Conservation (phyloP, 495 filamentous ascomycete genomes). For the Aspergillus olivimuriae region DNA sequence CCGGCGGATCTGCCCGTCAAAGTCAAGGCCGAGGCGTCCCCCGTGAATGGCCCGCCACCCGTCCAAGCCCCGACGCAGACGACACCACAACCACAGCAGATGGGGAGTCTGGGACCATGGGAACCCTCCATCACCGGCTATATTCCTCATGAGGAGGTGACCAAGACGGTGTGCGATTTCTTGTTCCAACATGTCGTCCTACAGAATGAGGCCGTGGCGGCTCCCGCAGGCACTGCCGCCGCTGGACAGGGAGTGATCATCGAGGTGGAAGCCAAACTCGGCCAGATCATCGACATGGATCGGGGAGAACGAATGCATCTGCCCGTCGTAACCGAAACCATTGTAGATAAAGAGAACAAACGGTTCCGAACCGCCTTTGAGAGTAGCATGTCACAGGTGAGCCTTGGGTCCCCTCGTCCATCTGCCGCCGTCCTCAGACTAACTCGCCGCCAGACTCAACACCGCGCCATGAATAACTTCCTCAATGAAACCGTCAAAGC, state of each 20-base stretch:
- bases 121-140: constrained; percentile 64
- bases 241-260: constrained; percentile 60
- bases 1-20: constrained; percentile 10
- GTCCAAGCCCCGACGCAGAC: too few species aligned
- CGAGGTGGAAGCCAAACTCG: constrained; percentile 90
- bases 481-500: constrained; percentile 63
- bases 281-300: constrained; percentile 65
- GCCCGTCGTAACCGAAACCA: constrained; percentile 57
- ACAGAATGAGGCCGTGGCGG: constrained; percentile 45
- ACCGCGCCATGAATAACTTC: constrained; percentile 69
- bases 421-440: constrained; percentile 5
- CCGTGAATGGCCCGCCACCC: constrained; percentile 6
- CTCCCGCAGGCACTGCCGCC: constrained; percentile 39
- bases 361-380: constrained; percentile 54
- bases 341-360: constrained; percentile 49
- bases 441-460: constrained; percentile 54
- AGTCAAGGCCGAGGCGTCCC: constrained; percentile 7
- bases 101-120: constrained; percentile 54
- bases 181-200: constrained; percentile 62
- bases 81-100: constrained; percentile 7
- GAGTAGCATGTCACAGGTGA: constrained; percentile 81
- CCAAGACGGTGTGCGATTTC: constrained; percentile 65
- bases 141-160: constrained; percentile 61
- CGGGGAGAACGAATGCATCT: constrained; percentile 60
- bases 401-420: constrained; percentile 13